These are phyloP conservation scores for Penicillium sp. DNA, from an alignment of 2,329 filamentous ascomycete species.

Conservation along the genomic window DNA sequence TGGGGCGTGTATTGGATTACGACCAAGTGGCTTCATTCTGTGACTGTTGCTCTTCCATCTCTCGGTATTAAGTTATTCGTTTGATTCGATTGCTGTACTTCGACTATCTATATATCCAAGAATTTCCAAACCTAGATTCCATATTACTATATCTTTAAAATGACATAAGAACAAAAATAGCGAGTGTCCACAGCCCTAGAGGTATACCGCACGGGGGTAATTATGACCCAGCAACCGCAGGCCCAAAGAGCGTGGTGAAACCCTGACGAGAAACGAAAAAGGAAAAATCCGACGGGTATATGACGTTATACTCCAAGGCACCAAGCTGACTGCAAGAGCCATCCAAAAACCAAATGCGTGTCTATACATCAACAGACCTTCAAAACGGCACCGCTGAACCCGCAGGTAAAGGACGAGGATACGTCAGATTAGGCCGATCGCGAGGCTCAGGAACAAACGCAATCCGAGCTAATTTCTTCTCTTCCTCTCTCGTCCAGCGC, in stretches of 20 bases:
- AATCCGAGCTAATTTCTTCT: constrained; percentile 3
- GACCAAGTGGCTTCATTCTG: not conserved
- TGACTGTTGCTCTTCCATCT: not conserved
- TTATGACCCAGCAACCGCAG: not conserved
- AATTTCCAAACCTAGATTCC: not conserved
- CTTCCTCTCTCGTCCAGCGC: constrained; percentile 14
- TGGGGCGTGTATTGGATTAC: not conserved
- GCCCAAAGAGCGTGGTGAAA: not conserved
- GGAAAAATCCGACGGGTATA: not conserved
- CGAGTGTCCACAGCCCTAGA: not conserved
- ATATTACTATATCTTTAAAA: not conserved
- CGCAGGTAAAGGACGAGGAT: not conserved
- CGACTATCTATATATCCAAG: constrained; percentile 7
- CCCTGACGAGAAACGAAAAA: not conserved
- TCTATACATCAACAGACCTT: not conserved
- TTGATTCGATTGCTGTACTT: not conserved
- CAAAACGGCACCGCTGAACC: not conserved
- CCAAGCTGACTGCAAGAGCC: not conserved
- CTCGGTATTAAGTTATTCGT: not conserved
- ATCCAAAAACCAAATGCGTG: not conserved
- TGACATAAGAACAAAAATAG: not conserved
- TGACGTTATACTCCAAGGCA: not conserved
- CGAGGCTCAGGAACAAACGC: constrained; percentile 4
- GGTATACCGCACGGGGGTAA: not conserved
- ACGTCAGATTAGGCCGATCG: not conserved